Percentiles rank a stretch among this genome's conserved stretches.
Conservation (phyloP, 805 yeast species). For the Kuraishia hungarica region DNA sequence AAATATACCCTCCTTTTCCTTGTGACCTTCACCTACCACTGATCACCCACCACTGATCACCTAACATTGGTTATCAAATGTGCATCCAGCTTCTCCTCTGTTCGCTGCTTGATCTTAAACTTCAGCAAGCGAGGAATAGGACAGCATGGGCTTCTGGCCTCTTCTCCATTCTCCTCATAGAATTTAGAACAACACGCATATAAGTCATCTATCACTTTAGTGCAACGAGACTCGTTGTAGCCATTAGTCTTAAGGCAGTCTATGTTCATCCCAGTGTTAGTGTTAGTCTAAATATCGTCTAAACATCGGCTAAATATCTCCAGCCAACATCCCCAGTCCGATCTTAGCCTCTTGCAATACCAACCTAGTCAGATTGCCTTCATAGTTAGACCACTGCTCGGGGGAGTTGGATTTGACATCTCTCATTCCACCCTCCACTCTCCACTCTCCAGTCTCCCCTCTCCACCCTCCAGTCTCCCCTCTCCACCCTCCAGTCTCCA, state of each 20-base stretch:
- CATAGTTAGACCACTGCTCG: too few relatives aligned
- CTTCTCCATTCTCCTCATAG: constrained; percentile 51
- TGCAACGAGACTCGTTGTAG: constrained; percentile 71
- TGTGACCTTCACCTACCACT: too few relatives aligned
- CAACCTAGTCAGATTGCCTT: too few relatives aligned
- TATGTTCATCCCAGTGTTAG: constrained; percentile 11
- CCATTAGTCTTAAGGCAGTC: constrained; percentile 57
- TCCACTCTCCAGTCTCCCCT: too few relatives aligned
- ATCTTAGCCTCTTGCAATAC: too few relatives aligned
- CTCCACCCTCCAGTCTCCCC: too few relatives aligned
- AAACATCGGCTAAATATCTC: too few relatives aligned
- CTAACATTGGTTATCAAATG: constrained; percentile 2
- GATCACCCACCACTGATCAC: not conserved
- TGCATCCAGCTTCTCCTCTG: constrained; percentile 5
- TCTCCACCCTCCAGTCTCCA: not conserved
- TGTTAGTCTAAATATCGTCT: too few relatives aligned
- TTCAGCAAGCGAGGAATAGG: constrained; percentile 59
- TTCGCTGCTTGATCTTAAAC: constrained; percentile 58
- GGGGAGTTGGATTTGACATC: too few relatives aligned
- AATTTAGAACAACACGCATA: constrained; percentile 69
- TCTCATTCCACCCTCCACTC: too few relatives aligned
- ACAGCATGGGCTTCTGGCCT: constrained; percentile 65
- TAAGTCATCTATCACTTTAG: constrained; percentile 55
- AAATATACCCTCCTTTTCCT: too few relatives aligned
- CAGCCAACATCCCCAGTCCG: too few relatives aligned